Base-by-base conservation (phyloP, 441 rosid species). In the Daphne laureola region DNA sequence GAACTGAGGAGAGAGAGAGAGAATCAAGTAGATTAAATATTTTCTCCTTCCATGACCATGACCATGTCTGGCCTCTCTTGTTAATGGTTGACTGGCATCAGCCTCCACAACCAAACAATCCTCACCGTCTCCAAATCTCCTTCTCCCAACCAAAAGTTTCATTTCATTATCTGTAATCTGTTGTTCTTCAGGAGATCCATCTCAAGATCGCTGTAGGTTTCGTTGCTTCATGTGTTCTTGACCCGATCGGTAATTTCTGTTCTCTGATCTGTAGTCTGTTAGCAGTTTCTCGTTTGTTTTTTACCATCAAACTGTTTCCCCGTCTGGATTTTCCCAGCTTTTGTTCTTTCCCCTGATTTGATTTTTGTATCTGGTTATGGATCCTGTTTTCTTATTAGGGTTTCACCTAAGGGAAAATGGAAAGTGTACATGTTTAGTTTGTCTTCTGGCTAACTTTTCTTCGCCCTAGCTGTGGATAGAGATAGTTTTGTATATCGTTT, bases 31-130 rank as follows among this genome's bases (percentile, higher is more conserved):
- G 18, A 17, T 11, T 21, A 4, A 17, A 17, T 5, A 40, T 38
- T 4, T 0, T 8, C 42, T 5, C 42, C 43, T 12, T 18, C 8
- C 45, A 49, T 35, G 14, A 36, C 8, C 45, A 49, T 35, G 14
- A 36, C 47, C 53, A 79, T 75, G 71, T 73, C 61, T 73, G 68
- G 68, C 77, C 74, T 67, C 63, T 41, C 16, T 41, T 58, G 51
- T 71, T 51, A 31, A 31, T 31, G 9, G 38, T 68, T 61, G 73
- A 72, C 75, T 65, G 76, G 62, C 68, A 31, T 67, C 55, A 46
- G 36, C 14, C 14, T 42, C 55, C 18, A 13, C 48, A 3, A n/a
- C 48, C 61, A 23, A 51, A 54, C 49, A 7, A 16, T 31, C 51
- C 44, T 21, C 25, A 21, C 25, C 3, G 7, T 21, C 65, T 31